These are phyloP conservation scores for Nelumbo lutea DNA, from an alignment of 164 flowering plant species.

Conservation along the genomic window DNA sequence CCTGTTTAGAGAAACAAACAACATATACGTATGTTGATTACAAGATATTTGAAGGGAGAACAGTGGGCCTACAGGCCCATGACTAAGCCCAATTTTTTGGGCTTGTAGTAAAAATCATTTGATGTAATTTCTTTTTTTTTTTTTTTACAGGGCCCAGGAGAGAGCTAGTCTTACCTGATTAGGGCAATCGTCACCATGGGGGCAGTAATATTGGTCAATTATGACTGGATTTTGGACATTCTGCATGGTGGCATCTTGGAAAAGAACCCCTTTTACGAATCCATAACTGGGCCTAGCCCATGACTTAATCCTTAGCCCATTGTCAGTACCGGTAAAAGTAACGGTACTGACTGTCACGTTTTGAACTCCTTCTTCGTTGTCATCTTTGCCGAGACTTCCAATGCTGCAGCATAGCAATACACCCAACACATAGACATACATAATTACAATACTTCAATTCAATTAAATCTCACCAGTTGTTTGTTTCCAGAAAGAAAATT, in stretches of 20 bases:
- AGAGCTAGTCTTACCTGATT: conserved; percentile 21
- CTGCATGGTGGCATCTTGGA: conserved; percentile 30
- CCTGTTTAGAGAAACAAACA: too few species aligned
- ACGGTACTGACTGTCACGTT: conserved; percentile 38
- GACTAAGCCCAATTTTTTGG: too few species aligned
- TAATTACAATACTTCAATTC: too few species aligned
- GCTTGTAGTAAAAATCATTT: too few species aligned
- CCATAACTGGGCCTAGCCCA: conserved; percentile 22
- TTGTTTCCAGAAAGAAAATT: too few species aligned
- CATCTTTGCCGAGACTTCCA: conserved; percentile 46
- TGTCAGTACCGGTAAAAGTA: conserved; percentile 34
- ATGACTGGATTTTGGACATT: conserved; percentile 46
- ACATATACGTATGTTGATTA: too few species aligned
- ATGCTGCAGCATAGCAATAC: conserved; percentile 26
- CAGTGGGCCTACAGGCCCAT: too few species aligned
- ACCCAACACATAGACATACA: too few species aligned
- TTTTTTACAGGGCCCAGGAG: too few species aligned
- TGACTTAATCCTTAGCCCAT: conserved; percentile 43
- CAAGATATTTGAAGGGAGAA: too few species aligned
- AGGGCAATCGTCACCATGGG: conserved; percentile 32
- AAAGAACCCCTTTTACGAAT: conserved; percentile 34
- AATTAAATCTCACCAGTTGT: too few species aligned
- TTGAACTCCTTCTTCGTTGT: neutral
- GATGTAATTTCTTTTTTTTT: too few species aligned
- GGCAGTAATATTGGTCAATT: conserved; percentile 60